phyloP scores from a whole-genome alignment of 1,284 basidiomycete species.

The Pseudozyma thailandica region DNA sequence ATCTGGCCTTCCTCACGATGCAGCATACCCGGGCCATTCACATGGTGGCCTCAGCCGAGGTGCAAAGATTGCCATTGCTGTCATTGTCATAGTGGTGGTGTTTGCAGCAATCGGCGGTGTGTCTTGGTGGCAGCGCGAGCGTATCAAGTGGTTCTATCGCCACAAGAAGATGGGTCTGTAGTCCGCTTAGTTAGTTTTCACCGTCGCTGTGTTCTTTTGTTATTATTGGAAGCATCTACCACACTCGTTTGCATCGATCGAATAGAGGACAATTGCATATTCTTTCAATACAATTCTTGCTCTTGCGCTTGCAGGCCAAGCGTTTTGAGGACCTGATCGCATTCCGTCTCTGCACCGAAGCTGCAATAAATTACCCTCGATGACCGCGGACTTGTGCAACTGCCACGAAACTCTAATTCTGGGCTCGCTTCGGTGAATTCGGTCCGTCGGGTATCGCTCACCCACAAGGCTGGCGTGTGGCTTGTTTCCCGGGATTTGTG shows the following conservation, averaged over 20 bases:
- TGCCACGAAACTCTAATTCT: background rate
- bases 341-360: background rate
- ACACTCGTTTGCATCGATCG: too few species aligned
- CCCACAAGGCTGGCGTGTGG: too few species aligned
- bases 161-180: conserved; percentile 47
- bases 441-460: too few species aligned
- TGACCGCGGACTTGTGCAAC: too few species aligned
- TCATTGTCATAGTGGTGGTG: conserved; percentile 76
- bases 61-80: conserved; percentile 73
- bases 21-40: conserved; percentile 22
- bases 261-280: too few species aligned
- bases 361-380: background rate
- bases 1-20: conserved; percentile 29
- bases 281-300: too few species aligned
- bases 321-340: too few species aligned
- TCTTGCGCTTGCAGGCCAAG: too few species aligned
- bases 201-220: too few species aligned
- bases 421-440: too few species aligned
- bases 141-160: conserved; percentile 43
- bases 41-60: conserved; percentile 71
- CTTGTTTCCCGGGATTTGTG: background rate
- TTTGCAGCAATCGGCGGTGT: conserved; percentile 72
- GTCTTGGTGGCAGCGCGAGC: conserved; percentile 70
- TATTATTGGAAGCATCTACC: background rate
- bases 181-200: too few species aligned